These are phyloP conservation scores for Phytopythium vexans DNA, from an alignment of 352 stramenopile genomes.

Conservation along the genomic window DNA sequence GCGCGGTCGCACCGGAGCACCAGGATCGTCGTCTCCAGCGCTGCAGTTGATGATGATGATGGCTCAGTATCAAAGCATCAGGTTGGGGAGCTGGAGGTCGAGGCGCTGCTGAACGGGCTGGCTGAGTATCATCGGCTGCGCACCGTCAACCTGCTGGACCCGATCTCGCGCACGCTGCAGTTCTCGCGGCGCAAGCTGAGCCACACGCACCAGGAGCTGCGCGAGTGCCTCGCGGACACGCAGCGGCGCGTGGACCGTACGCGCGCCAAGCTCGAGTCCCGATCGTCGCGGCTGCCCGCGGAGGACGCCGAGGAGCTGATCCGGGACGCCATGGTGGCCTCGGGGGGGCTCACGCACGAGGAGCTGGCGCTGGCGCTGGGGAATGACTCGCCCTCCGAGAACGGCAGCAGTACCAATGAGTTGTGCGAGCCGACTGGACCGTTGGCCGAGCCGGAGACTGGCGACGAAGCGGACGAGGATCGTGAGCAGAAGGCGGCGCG, in stretches of 20 bases:
- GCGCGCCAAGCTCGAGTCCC: conserved; percentile 5
- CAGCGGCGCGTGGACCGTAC: conserved; percentile 14
- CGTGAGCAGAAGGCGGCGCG: neutral
- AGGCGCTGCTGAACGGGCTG: conserved; percentile 18
- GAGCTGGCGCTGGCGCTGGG: too few relatives aligned
- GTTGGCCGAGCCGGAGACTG: too few relatives aligned
- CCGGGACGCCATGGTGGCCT: too few relatives aligned
- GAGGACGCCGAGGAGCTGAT: neutral
- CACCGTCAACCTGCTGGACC: conserved; percentile 38
- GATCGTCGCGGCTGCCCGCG: neutral
- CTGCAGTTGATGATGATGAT: neutral
- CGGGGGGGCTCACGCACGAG: too few relatives aligned
- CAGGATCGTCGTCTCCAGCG: conserved; percentile 4
- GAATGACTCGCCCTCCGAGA: too few relatives aligned
- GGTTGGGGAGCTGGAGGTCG: conserved; percentile 8
- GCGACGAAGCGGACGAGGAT: conserved; percentile 6
- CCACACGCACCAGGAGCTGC: conserved; percentile 37
- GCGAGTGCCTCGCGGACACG: conserved; percentile 31
- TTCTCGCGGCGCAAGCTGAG: conserved; percentile 49
- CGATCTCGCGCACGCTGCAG: conserved; percentile 48
- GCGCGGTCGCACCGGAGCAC: neutral
- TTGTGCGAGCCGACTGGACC: too few relatives aligned
- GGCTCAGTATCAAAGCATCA: neutral
- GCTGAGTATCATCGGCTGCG: conserved; percentile 33
- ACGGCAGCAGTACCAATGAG: too few relatives aligned